These are phyloP conservation scores for Plasmodium ovale DNA, from an alignment of 169 alveolate genomes.

Conservation along the genomic window DNA sequence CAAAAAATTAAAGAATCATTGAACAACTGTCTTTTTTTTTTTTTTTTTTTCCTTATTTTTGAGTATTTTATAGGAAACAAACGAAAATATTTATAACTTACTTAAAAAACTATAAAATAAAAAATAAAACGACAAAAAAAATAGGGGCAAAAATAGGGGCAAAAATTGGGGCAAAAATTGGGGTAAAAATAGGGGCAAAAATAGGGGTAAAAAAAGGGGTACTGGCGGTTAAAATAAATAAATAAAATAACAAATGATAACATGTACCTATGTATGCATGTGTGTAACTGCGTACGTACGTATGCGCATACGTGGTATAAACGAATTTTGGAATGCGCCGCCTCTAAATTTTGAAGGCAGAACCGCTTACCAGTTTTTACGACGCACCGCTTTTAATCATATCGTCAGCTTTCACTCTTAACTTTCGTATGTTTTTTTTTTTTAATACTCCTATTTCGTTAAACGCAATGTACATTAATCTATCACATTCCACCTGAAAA, in stretches of 20 bases:
- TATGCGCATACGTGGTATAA: too few relatives aligned
- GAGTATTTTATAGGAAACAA: conserved; percentile 12
- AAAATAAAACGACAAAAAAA: conserved; percentile 4
- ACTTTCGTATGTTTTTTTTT: conserved; percentile 80
- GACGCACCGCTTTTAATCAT: conserved; percentile 34
- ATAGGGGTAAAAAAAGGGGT: too few relatives aligned
- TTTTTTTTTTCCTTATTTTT: background rate
- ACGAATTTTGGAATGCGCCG: too few relatives aligned
- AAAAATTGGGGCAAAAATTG: too few relatives aligned
- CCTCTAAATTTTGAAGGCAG: too few relatives aligned
- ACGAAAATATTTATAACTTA: conserved; percentile 43
- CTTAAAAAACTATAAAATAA: conserved; percentile 44
- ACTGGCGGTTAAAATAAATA: conserved; percentile 14
- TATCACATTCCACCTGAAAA: conserved; percentile 83
- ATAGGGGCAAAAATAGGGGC: background rate
- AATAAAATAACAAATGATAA: conserved; percentile 32
- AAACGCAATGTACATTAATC: conserved; percentile 82
- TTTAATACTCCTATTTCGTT: conserved; percentile 82
- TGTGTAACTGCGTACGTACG: background rate
- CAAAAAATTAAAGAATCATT: background rate
- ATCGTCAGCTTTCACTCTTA: conserved; percentile 79
- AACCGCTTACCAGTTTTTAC: too few relatives aligned
- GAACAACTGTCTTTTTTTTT: background rate
- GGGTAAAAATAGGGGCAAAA: too few relatives aligned
- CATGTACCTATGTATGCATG: background rate